Base-by-base conservation (phyloP, 1,139 yeast species). In the Trichomonascaceae sp. region DNA sequence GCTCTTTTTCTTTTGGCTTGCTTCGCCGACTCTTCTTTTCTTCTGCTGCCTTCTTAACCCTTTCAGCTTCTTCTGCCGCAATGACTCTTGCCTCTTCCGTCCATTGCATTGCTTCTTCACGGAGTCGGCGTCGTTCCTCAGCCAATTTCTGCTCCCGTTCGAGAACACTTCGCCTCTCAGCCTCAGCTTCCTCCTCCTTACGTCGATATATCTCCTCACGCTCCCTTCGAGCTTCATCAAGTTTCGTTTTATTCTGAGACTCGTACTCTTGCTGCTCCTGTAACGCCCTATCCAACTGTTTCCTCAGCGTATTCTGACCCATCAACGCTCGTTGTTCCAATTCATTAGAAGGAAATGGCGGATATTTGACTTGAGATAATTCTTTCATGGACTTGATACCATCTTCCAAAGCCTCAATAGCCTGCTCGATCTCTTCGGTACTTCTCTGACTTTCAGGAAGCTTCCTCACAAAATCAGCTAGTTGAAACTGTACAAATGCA, bases 31-130 rank as follows among this genome's bases (percentile, higher is more conserved):
- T 39, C 55, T 56, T 52, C 55, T 58, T 57, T 45, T 54, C 49
- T 50, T 57, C 58, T 20, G 56, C 58, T 1, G 49, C 50, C 45
- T 65, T 70, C 13, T 66, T 71, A 19, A 73, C 74, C n/a, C 68
- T 70, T 18, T 67, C 69, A 3, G 59, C 58, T 43, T 55, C 58
- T 54, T 60, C 63, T 19, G 68, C 69, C 6, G 59, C 59, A 32
- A 52, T 57, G 53, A 59, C 60, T 53, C 63, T 52, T 47, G 64
- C 58, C 49, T 61, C 80, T 66, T 82, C 85, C 43, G 86, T 87
- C 93, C 95, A 84, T 66, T 85, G 84, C 62, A 81, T 81, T 6
- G 96, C 95, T 66, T 88, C 93, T 61, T 85, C 91, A 67, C 87
- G 95, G 54, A 88, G 74, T 55, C 72, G 77, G n/a, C 84, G 84